Evolutionary conservation across 2,329 filamentous ascomycete genomes (phyloP), one percentile per base, ranked within the genome.

Genomic region (Calycina marina): DNA sequence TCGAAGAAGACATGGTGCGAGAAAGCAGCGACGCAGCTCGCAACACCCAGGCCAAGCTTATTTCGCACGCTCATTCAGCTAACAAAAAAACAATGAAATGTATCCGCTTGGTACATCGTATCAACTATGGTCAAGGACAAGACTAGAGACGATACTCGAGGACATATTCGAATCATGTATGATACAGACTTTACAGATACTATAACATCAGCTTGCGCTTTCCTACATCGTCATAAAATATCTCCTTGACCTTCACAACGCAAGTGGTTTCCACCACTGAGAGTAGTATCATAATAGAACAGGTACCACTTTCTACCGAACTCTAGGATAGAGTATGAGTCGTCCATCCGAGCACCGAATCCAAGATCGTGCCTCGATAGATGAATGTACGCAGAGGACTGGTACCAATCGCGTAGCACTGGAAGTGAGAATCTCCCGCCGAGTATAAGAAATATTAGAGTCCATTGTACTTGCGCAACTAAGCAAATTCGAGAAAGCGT

Each of bases 401-500:
- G 4, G 69, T 59, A 0, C 74, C 68, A 2, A 65, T 70, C 1
- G 75, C 80, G 49, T 82, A 85, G 41, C 63, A 76, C 18, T 86
- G 59, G 53, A 65, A 81, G 54, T 85, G 80, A 18, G 79, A 76
- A 55, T 85, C 80, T 13, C 80, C 80, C 2, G 78, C 85, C 40
- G 76, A 81, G 58, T 83, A 83, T 34, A 69, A 76, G 51, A 84
- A 79, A 59, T 83, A 83, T 56, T 84, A 84, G 38, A 60, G 66
- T 2, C 65, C 75, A 0, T 65, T 58, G 48, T 71, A 69, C 62
- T 79, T 81, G 58, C 85, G 79, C 63, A 83, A 62, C 80, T 79
- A 85, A 2, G 79, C 72, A 1, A 78, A 80, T 57, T 86, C 80
- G 52, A 86, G 85, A 63, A 86, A 86, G 5, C 80, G 65, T 11